Conservation (phyloP, 1,284 basidiomycete species). For the Ustilago sp. region DNA sequence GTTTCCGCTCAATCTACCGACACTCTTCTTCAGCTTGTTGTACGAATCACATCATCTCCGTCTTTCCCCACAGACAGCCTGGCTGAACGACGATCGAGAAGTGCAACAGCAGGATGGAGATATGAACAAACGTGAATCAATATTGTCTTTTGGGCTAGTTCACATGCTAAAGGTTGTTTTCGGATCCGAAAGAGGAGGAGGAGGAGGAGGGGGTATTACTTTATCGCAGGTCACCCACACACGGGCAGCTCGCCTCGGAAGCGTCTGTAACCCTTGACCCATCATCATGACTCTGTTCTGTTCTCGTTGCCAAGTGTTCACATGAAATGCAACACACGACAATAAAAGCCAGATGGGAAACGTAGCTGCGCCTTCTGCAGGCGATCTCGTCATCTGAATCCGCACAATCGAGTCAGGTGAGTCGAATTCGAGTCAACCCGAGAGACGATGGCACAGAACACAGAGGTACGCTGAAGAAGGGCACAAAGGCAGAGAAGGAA, state of each 20-base stretch:
- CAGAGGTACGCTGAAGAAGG: neutral
- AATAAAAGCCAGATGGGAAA: neutral
- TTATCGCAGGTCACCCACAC: neutral
- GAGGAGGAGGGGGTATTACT: neutral
- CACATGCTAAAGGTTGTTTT: neutral
- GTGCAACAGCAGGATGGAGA: too few relatives aligned
- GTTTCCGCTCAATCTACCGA: neutral
- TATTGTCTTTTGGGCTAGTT: neutral
- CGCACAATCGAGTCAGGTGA: neutral
- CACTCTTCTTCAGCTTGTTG: too few relatives aligned
- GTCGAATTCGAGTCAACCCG: neutral
- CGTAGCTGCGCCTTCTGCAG: neutral
- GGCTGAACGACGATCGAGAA: too few relatives aligned
- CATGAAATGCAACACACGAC: neutral
- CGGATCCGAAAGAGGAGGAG: neutral
- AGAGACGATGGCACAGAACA: neutral
- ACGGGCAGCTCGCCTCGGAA: conserved; percentile 1
- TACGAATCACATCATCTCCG: too few relatives aligned
- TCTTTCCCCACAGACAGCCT: too few relatives aligned
- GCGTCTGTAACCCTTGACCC: neutral
- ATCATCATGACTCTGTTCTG: neutral
- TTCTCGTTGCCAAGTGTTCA: neutral
- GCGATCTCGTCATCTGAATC: conserved; percentile 4
- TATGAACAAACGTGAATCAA: too few relatives aligned
- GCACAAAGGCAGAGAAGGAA: too few relatives aligned